Base-by-base conservation (phyloP, 768 basidiomycete genomes). In the Strobilomyces echinocephalus region DNA sequence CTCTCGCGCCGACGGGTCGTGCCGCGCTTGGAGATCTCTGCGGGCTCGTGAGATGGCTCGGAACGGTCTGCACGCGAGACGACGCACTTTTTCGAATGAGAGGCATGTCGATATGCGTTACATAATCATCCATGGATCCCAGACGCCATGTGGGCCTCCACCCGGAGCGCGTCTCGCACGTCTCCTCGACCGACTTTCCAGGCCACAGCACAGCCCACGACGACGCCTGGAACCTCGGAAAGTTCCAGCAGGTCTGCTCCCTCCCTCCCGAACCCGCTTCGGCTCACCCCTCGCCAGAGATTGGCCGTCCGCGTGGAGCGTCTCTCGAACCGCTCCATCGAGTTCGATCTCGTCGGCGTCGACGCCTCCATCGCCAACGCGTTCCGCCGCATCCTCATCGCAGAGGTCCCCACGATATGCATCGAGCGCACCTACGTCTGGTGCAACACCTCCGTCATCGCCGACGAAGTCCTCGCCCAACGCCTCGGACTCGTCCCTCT, bases 321-420 rank as follows among this genome's bases (percentile, higher is more conserved):
- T 40, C 73, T 95, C 34, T 95, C 94, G 0, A 79, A 87, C 40
- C 80, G 86, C 15, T 86, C 88, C 2, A 82, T 97, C 56, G 95
- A 97, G 60, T 95, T 99, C 69, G 97, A 99, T 72, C 76, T 98
- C 42, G 81, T 97, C 52, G 95, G 95, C 6, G 88, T 97, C 28
- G 95, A 99, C 68, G 91, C 97, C 1, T 90, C 92, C 15, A 89
- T 99, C 54, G 94, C 97, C 30, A 98, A 99, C 69, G 93, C 95
- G 0, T 82, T 95, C 59, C 79, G 97, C 26, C 79, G 97, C 52
- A 92, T 97, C 50, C 77, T 97, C 67, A 89, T 98, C 44, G 88
- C 95, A 10, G 97, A 99, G 80, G 89, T 97, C 0, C 97, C 95
- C 0, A 88, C 91, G 2, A 75, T 98, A 26, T 89, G 88, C 40